These are phyloP conservation scores for Lenwebbia sp. DNA, from an alignment of 345 rosid genomes.

Conservation along the genomic window DNA sequence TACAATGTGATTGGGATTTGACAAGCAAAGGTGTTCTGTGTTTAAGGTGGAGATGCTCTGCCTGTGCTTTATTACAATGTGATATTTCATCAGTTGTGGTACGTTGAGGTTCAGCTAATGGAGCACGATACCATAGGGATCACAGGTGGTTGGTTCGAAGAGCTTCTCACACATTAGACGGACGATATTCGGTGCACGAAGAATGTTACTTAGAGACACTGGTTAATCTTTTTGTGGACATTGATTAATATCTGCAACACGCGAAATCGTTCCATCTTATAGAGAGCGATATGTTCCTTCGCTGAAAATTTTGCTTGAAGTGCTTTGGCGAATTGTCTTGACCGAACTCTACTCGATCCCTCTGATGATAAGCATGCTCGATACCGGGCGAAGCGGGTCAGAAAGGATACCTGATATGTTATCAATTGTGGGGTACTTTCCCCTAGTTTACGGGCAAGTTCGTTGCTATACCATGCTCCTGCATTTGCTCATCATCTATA, in stretches of 20 bases:
- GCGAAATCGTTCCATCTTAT: neutral
- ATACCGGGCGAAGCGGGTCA: neutral
- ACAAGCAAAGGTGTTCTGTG: too few relatives aligned
- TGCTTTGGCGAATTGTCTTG: neutral
- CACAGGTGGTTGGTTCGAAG: neutral
- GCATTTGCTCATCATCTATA: neutral
- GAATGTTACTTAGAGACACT: neutral
- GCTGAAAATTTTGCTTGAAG: neutral
- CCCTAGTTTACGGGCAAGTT: neutral
- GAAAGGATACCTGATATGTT: neutral
- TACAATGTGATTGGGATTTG: too few relatives aligned
- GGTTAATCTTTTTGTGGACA: neutral
- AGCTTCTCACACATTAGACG: rapidly evolving
- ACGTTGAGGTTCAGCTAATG: neutral
- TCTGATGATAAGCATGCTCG: neutral
- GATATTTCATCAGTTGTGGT: neutral
- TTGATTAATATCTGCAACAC: neutral
- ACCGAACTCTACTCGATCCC: neutral
- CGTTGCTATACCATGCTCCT: neutral
- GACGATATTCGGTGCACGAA: neutral
- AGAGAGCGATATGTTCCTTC: neutral
- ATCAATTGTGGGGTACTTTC: neutral
- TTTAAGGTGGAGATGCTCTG: neutral
- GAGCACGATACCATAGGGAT: neutral
- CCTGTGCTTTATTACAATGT: neutral